Conservation (phyloP, 345 rosid species). For the Trapa incisa region DNA sequence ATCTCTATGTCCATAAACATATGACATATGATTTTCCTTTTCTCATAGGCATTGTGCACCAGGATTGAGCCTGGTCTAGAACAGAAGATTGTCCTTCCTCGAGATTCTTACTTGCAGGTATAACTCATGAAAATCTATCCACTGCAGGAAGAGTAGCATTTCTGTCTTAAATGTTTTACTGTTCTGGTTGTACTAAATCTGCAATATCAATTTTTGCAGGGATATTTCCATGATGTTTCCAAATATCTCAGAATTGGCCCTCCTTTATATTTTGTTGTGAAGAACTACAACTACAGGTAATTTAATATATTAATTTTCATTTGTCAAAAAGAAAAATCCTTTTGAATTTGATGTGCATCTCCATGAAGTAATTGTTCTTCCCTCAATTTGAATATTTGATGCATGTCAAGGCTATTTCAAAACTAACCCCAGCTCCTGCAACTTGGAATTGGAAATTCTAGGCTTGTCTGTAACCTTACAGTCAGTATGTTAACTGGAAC, state of each 20-base stretch:
- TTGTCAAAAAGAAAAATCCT: background rate
- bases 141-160: background rate
- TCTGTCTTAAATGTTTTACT: slow-evolving; percentile 1
- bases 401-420: no score
- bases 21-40: slow-evolving; percentile 1
- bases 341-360: no score
- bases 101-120: slow-evolving; percentile 97
- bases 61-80: slow-evolving; percentile 92
- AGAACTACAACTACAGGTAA: slow-evolving; percentile 89
- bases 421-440: no score
- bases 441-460: background rate
- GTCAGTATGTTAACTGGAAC: no score
- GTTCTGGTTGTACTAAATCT: slow-evolving; percentile 8
- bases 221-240: slow-evolving; percentile 68
- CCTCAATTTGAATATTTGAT: no score
- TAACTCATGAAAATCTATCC: slow-evolving; percentile 9
- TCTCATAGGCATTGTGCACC: slow-evolving; percentile 63
- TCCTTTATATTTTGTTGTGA: slow-evolving; percentile 83
- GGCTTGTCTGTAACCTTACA: no score
- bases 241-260: slow-evolving; percentile 89
- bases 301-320: background rate
- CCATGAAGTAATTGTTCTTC: no score
- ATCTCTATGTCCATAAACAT: slow-evolving; percentile 1
- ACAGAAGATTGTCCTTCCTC: slow-evolving; percentile 92
- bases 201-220: slow-evolving; percentile 31